A percentile compares a stretch with the other conserved stretches of the same genome.
Evolutionary conservation across 768 basidiomycete species (phyloP).

Genomic region (Tylopilus sp.): DNA sequence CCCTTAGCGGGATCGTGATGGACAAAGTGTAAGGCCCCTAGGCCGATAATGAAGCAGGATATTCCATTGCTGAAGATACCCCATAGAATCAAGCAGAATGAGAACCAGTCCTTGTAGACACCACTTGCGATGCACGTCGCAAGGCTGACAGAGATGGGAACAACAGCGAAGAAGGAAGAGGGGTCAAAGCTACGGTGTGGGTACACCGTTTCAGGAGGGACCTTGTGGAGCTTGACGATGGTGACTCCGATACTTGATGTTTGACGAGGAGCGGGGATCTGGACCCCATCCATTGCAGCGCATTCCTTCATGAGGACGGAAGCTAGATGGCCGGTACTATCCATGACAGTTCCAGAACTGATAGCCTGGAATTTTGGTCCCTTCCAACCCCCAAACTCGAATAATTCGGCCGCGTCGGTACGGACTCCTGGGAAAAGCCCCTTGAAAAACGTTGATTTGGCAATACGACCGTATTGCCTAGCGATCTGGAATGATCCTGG

Average conservation of each 20-base stretch:
- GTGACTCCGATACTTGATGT: not conserved
- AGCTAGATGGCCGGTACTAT: slow-evolving; percentile 6
- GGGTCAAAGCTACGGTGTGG: not conserved
- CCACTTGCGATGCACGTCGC: slow-evolving; percentile 17
- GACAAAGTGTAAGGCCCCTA: slow-evolving; percentile 13
- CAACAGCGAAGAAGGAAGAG: slow-evolving; percentile 4
- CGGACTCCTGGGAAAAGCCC: slow-evolving; percentile 9
- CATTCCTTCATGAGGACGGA: slow-evolving; percentile 5
- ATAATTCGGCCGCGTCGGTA: slow-evolving; percentile 8
- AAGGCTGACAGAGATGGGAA: slow-evolving; percentile 21
- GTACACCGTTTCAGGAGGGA: not conserved
- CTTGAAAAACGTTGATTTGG: slow-evolving; percentile 15
- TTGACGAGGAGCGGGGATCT: not conserved
- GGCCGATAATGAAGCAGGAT: slow-evolving; percentile 23
- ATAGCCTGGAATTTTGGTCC: slow-evolving; percentile 3
- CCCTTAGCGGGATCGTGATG: slow-evolving; percentile 14
- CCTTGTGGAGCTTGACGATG: not conserved
- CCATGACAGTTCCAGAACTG: slow-evolving; percentile 6
- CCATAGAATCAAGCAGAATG: slow-evolving; percentile 24
- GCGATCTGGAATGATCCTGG: slow-evolving; percentile 30
- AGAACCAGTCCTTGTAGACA: slow-evolving; percentile 23
- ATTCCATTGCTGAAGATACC: slow-evolving; percentile 29
- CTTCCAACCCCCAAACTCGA: not conserved
- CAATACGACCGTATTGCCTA: slow-evolving; percentile 23
- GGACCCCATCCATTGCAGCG: not conserved